Evolutionary conservation across 2,329 filamentous ascomycete species (phyloP).

Genomic region (Tetracladium maxilliforme): DNA sequence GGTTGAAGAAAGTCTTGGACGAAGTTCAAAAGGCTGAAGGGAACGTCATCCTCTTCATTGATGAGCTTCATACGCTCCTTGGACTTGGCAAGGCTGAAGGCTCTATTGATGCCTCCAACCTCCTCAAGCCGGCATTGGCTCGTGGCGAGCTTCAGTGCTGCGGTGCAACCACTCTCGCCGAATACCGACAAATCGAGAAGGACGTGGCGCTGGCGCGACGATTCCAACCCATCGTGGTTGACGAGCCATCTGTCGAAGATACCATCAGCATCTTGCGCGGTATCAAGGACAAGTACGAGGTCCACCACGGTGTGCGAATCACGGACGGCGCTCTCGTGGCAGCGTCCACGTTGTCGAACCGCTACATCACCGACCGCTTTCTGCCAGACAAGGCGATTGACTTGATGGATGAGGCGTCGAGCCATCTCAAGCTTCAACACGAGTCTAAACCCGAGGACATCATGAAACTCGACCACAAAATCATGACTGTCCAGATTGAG

Average conservation of each 20-base stretch:
- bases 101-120: conserved; percentile 89
- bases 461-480: conserved; percentile 79
- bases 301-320: conserved; percentile 91
- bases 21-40: conserved; percentile 85
- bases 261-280: conserved; percentile 91
- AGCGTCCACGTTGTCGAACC: conserved; percentile 81
- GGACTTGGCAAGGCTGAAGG: conserved; percentile 92
- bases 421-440: conserved; percentile 78
- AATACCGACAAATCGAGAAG: conserved; percentile 91
- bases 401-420: conserved; percentile 88
- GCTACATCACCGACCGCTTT: conserved; percentile 93
- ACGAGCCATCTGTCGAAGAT: conserved; percentile 78
- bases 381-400: conserved; percentile 96
- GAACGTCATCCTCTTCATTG: conserved; percentile 85
- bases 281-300: conserved; percentile 95
- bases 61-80: conserved; percentile 82
- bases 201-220: conserved; percentile 83
- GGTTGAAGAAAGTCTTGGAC: conserved; percentile 77
- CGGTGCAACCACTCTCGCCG: conserved; percentile 82
- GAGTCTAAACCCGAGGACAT: conserved; percentile 96
- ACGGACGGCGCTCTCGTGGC: conserved; percentile 86
- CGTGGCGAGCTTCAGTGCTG: conserved; percentile 90
- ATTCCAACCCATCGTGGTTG: conserved; percentile 91
- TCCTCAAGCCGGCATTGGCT: conserved; percentile 86
- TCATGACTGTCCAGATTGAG: conserved; percentile 96